Evolutionary conservation across 768 basidiomycete species (phyloP), one percentile per base, ranked within the genome.

Genomic region (Cubamyces sp.): DNA sequence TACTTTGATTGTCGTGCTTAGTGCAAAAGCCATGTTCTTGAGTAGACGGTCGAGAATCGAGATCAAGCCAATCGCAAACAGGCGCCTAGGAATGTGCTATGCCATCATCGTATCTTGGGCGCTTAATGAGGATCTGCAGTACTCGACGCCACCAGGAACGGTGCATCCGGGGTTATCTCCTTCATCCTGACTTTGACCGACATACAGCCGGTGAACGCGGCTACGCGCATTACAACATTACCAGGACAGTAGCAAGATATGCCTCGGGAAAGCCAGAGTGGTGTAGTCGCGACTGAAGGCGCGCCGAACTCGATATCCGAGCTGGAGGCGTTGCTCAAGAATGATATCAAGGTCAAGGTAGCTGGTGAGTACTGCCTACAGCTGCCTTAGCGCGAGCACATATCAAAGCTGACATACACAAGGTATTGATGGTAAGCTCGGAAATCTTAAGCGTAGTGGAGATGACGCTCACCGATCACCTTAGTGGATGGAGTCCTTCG

Each of bases 401-500:
- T 15, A 5, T 47, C 25, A 14, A 11, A 14, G 25, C 46, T 47
- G 18, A 43, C 16, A 26, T 16, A 15, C 19, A 43, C 19, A 65
- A 84, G 83, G 84, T 16, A 80, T 93, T 57, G 91, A 93, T 71
- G 91, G 91, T 92, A 69, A 76, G 66, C 45, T 40, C 34, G 34
- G 9, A 34, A 58, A 55, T 37, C 55, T 23, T 60, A 12, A 15
- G 23, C 8, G 41, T 26, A 7, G n/a, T 42, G 39, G 14, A 34
- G 3, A 23, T 16, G 25, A 48, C 43, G 18, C 7, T 49, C 15
- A 28, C 16, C 46, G 5, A 25, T 57, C 51, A 7, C 28, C 34
- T 8, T 66, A 95, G 94, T 96, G 39, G 96, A 98, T 75, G 96
- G 96, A 28, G 87, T 98, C 12, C 80, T 97, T 16, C 83, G 96